Conservation (phyloP, 495 filamentous ascomycete genomes). For the Thozetella sp. region DNA sequence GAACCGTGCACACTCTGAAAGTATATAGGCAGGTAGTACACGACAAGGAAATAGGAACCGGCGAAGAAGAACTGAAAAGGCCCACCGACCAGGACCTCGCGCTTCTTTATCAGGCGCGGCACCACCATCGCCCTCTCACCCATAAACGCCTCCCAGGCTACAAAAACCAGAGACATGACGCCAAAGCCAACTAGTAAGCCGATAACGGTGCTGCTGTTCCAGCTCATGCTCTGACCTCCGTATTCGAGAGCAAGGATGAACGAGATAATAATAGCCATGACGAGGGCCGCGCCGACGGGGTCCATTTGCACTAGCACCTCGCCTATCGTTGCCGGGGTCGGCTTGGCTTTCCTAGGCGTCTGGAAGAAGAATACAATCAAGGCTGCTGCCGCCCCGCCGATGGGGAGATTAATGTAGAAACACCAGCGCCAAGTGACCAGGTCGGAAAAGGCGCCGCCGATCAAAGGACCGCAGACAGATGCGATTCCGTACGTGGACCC, state of each 20-base stretch:
- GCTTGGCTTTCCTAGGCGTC: slow-evolving; percentile 10
- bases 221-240: slow-evolving; percentile 44
- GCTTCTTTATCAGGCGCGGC: slow-evolving; percentile 36
- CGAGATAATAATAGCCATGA: slow-evolving; percentile 40
- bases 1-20: slow-evolving; percentile 53
- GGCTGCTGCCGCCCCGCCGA: slow-evolving; percentile 62
- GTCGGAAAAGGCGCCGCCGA: slow-evolving; percentile 29
- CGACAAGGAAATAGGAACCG: slow-evolving; percentile 39
- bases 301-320: slow-evolving; percentile 33
- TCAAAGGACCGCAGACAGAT: slow-evolving; percentile 29
- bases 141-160: slow-evolving; percentile 29
- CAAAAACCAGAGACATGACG: slow-evolving; percentile 25
- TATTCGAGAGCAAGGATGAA: slow-evolving; percentile 50
- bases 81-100: slow-evolving; percentile 29
- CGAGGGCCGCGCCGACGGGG: slow-evolving; percentile 32
- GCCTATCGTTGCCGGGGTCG: slow-evolving; percentile 5
- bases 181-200: slow-evolving; percentile 45
- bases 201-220: slow-evolving; percentile 44
- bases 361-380: slow-evolving; percentile 55
- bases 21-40: slow-evolving; percentile 62
- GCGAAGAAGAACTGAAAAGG: slow-evolving; percentile 34
- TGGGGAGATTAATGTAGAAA: slow-evolving; percentile 76
- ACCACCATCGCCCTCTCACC: slow-evolving; percentile 35
- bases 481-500: slow-evolving; percentile 42
- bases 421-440: slow-evolving; percentile 65